Evolutionary conservation across 2,329 filamentous ascomycete genomes (phyloP).

Genomic region (Aureobasidium sp.): DNA sequence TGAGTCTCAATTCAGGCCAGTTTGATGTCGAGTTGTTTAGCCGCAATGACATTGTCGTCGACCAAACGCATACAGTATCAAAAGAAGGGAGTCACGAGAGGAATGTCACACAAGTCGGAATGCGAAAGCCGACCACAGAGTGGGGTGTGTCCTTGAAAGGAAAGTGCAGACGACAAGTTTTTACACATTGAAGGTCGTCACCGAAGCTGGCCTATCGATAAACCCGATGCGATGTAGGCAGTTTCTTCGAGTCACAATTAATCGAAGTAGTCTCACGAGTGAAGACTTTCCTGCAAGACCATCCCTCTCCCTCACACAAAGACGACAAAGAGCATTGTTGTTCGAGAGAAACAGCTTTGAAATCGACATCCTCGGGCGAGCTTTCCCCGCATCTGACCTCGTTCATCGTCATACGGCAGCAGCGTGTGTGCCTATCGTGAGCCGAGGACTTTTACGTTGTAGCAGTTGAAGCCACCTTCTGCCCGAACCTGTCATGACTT

Average conservation of each 20-base stretch:
- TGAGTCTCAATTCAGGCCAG: too few relatives aligned
- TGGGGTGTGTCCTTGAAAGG: neutral
- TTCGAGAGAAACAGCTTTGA: neutral
- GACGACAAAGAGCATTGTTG: neutral
- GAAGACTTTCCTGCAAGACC: too few relatives aligned
- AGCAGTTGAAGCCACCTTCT: neutral
- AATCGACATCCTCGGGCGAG: slow-evolving; percentile 13
- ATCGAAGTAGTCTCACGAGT: neutral
- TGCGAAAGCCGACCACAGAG: neutral
- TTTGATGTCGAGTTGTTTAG: too few relatives aligned
- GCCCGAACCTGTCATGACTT: slow-evolving; percentile 12
- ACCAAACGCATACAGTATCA: too few relatives aligned
- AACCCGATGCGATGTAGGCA: neutral
- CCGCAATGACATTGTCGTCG: too few relatives aligned
- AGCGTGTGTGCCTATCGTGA: neutral
- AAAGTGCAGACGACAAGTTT: slow-evolving; percentile 14
- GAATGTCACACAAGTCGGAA: neutral
- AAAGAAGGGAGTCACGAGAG: too few relatives aligned
- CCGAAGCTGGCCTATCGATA: slow-evolving; percentile 19
- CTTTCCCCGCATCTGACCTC: slow-evolving; percentile 18
- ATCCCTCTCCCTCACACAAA: neutral
- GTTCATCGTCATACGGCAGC: slow-evolving; percentile 2
- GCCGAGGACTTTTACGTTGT: slow-evolving; percentile 5
- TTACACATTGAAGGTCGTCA: slow-evolving; percentile 15
- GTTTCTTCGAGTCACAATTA: neutral